Evolutionary conservation across 73 alveolate genomes (phyloP).

Genomic region (Uronychia setigera): DNA sequence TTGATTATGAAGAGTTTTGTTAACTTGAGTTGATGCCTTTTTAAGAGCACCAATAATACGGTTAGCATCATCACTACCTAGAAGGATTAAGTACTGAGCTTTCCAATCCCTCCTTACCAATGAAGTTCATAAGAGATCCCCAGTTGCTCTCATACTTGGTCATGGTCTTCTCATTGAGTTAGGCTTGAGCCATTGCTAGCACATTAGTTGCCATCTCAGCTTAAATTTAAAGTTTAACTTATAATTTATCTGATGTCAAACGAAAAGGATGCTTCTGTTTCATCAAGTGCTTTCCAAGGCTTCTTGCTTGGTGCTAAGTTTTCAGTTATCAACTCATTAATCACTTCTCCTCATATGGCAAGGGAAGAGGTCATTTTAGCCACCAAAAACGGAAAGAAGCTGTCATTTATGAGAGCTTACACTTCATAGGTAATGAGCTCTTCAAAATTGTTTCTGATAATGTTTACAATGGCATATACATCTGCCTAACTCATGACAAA

Average conservation of each 20-base stretch:
- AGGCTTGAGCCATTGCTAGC: neutral
- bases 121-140: slow-evolving; percentile 58
- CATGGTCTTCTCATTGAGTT: slow-evolving; percentile 5
- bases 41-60: neutral
- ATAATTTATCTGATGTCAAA: neutral
- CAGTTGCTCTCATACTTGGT: slow-evolving; percentile 59
- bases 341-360: neutral
- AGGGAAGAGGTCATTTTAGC: neutral
- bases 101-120: slow-evolving; percentile 29
- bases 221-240: too few relatives aligned
- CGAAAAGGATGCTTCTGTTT: neutral
- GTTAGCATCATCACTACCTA: neutral
- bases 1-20: neutral
- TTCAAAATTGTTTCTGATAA: neutral
- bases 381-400: neutral
- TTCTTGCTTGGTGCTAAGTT: neutral
- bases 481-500: neutral
- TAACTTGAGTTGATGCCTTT: neutral
- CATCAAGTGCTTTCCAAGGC: neutral
- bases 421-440: neutral
- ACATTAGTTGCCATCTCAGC: neutral
- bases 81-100: neutral
- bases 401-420: neutral
- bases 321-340: neutral
- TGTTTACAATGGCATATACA: neutral